phyloP scores from a whole-genome alignment of 2,329 filamentous ascomycete genomes.

The Aureobasidium sp. region DNA sequence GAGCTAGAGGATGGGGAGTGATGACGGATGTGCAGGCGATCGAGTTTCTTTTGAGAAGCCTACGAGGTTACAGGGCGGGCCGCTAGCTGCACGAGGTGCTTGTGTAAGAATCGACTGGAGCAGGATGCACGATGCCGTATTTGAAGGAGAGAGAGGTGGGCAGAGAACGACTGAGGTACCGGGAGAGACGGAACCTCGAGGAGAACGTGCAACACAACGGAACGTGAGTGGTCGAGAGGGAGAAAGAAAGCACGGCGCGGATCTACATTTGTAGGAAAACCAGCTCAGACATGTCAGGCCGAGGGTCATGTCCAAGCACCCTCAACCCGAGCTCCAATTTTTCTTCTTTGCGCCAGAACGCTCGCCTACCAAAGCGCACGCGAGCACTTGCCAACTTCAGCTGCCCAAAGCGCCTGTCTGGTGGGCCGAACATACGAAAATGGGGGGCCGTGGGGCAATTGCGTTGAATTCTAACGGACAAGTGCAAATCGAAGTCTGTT shows the following conservation, averaged over 20 bases:
- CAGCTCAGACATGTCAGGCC: neutral
- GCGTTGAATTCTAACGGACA: constrained; percentile 9
- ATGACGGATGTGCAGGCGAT: constrained; percentile 6
- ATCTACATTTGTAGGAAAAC: constrained; percentile 11
- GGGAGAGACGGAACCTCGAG: constrained; percentile 10
- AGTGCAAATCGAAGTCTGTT: neutral
- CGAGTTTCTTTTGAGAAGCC: neutral
- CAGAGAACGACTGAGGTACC: neutral
- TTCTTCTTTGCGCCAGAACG: neutral
- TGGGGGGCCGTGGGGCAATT: constrained; percentile 9
- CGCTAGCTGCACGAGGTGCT: constrained; percentile 9
- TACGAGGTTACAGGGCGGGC: neutral
- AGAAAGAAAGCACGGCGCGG: neutral
- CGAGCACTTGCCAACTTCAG: constrained; percentile 10
- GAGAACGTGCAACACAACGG: constrained; percentile 12
- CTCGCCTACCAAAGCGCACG: constrained; percentile 3
- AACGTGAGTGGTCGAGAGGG: constrained; percentile 6
- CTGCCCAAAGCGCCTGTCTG: constrained; percentile 8
- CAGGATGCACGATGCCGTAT: constrained; percentile 13
- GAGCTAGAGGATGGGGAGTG: constrained; percentile 1
- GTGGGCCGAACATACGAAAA: constrained; percentile 7
- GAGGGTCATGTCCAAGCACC: constrained; percentile 2
- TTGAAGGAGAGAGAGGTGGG: neutral
- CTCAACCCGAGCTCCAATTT: constrained; percentile 6
- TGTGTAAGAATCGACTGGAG: constrained; percentile 8